These are phyloP conservation scores for Lecanicillium sp. DNA, from an alignment of 2,329 filamentous ascomycete species.

Conservation along the genomic window DNA sequence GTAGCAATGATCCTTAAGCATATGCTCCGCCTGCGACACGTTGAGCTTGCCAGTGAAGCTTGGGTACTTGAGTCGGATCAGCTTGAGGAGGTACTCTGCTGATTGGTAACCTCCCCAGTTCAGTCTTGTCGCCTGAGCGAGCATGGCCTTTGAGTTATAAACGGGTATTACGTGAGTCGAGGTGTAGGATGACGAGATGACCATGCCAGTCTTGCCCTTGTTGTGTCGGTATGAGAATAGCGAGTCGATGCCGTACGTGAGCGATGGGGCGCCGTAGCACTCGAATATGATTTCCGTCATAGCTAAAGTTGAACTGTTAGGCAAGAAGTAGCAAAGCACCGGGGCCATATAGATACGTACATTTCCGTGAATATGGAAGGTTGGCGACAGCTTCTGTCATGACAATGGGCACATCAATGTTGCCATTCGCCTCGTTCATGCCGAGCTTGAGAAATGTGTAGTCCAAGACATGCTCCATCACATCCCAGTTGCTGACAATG, in stretches of 20 bases:
- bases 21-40: slow-evolving; percentile 76
- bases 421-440: slow-evolving; percentile 65
- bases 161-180: slow-evolving; percentile 95
- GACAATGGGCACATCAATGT: slow-evolving; percentile 78
- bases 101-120: slow-evolving; percentile 94
- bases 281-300: slow-evolving; percentile 98
- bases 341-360: slow-evolving; percentile 42
- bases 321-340: background rate
- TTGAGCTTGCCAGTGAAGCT: slow-evolving; percentile 81
- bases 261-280: slow-evolving; percentile 82
- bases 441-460: slow-evolving; percentile 93
- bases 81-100: slow-evolving; percentile 83
- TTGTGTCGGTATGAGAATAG: slow-evolving; percentile 95
- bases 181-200: slow-evolving; percentile 87
- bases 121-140: slow-evolving; percentile 77
- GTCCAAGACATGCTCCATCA: slow-evolving; percentile 89
- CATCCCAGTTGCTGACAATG: slow-evolving; percentile 95
- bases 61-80: slow-evolving; percentile 87
- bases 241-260: slow-evolving; percentile 92
- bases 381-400: slow-evolving; percentile 97
- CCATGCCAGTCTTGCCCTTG: slow-evolving; percentile 75
- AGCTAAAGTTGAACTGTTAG: slow-evolving; percentile 41
- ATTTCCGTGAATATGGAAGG: slow-evolving; percentile 77
- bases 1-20: slow-evolving; percentile 85
- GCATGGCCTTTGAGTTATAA: slow-evolving; percentile 73